These are phyloP conservation scores for Boechera divaricarpa DNA, from an alignment of 345 rosid genomes.

Conservation along the genomic window DNA sequence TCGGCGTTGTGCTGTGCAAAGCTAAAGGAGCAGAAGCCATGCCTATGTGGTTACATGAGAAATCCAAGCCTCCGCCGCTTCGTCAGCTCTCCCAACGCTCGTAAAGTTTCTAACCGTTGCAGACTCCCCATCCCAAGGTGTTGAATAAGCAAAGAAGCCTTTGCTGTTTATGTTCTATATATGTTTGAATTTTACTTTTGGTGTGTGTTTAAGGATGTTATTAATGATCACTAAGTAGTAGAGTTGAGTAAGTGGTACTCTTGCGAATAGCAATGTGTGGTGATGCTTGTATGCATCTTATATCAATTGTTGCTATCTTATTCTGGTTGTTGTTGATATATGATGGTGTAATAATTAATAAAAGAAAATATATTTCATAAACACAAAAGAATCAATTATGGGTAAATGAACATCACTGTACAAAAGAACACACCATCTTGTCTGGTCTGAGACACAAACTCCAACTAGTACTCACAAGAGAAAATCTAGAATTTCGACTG, in stretches of 20 bases:
- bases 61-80: conserved; percentile 75
- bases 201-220: conserved; percentile 13
- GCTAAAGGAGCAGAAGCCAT: conserved; percentile 87
- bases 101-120: conserved; percentile 83
- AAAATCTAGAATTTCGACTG: conserved; percentile 70
- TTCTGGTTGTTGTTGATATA: conserved; percentile 31
- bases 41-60: conserved; percentile 82
- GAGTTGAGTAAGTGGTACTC: not conserved
- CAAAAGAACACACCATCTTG: conserved; percentile 25
- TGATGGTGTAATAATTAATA: conserved; percentile 31
- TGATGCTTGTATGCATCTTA: conserved; percentile 38
- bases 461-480: conserved; percentile 53
- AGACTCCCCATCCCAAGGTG: conserved; percentile 90
- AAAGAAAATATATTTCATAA: conserved; percentile 26
- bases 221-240: conserved; percentile 2
- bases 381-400: conserved; percentile 36
- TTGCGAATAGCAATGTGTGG: conserved; percentile 38
- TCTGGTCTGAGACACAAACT: conserved; percentile 22
- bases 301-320: conserved; percentile 27
- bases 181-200: conserved; percentile 30
- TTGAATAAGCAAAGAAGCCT: conserved; percentile 35
- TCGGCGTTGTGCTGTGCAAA: conserved; percentile 70
- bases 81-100: conserved; percentile 84
- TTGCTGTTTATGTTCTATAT: conserved; percentile 9
- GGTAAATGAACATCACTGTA: conserved; percentile 22